A percentile compares a stretch with the other conserved stretches of the same genome.
Evolutionary conservation across 805 yeast genomes (phyloP).

Genomic region (Hanseniaspora nectarophila): DNA sequence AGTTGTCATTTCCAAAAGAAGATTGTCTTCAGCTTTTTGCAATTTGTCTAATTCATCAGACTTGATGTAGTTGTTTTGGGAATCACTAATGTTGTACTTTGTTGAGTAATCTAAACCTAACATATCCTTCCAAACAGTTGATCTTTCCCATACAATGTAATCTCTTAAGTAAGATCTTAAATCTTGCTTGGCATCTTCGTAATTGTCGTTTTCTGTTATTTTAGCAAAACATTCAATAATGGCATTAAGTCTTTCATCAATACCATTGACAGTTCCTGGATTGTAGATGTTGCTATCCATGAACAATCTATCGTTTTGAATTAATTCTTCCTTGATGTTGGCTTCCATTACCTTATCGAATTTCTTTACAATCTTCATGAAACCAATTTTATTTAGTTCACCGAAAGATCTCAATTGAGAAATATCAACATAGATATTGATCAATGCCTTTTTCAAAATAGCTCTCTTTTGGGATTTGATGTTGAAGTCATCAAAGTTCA

Average conservation of each 20-base stretch:
- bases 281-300: slow-evolving; percentile 45
- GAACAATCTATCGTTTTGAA: slow-evolving; percentile 36
- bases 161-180: slow-evolving; percentile 61
- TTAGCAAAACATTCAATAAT: slow-evolving; percentile 45
- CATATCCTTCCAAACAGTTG: slow-evolving; percentile 93
- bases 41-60: slow-evolving; percentile 22
- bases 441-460: slow-evolving; percentile 54
- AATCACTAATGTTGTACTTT: slow-evolving; percentile 34
- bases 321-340: slow-evolving; percentile 39
- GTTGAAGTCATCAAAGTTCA: slow-evolving; percentile 40
- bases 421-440: slow-evolving; percentile 54
- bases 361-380: slow-evolving; percentile 76
- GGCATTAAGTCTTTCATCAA: slow-evolving; percentile 45
- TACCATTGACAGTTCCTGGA: slow-evolving; percentile 33
- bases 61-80: slow-evolving; percentile 24
- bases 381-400: slow-evolving; percentile 76
- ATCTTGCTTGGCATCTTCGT: slow-evolving; percentile 40
- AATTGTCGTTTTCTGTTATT: slow-evolving; percentile 29
- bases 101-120: slow-evolving; percentile 60
- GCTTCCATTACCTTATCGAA: slow-evolving; percentile 69
- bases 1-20: slow-evolving; percentile 29
- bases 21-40: slow-evolving; percentile 15
- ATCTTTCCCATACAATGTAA: slow-evolving; percentile 91
- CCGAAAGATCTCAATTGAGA: slow-evolving; percentile 74
- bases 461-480: slow-evolving; percentile 43